phyloP scores from a whole-genome alignment of 1,139 yeast genomes.

The Candida tetrigidarum region DNA sequence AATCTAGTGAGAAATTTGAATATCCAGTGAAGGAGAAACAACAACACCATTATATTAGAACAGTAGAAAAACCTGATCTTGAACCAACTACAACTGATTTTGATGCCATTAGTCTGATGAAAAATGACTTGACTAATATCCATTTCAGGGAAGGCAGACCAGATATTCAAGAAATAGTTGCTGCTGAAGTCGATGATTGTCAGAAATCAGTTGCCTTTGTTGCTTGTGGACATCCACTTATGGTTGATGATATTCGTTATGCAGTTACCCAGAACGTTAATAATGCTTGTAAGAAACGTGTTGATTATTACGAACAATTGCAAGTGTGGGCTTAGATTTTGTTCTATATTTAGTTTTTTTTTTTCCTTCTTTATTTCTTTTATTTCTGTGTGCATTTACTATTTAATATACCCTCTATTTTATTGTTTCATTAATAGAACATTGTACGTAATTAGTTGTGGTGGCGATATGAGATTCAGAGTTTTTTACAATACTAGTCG shows the following conservation, averaged over 20 bases:
- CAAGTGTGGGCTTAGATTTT: slow-evolving; percentile 43
- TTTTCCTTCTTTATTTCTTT: background rate
- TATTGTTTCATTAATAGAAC: too few relatives aligned
- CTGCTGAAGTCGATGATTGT: slow-evolving; percentile 29
- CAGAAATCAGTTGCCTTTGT: slow-evolving; percentile 43
- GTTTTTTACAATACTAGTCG: too few relatives aligned
- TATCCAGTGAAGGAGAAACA: slow-evolving; percentile 9
- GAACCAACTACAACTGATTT: slow-evolving; percentile 3
- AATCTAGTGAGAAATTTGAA: background rate
- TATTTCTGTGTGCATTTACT: background rate
- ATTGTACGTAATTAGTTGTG: too few relatives aligned
- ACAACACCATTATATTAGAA: slow-evolving; percentile 14
- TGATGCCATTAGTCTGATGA: slow-evolving; percentile 15
- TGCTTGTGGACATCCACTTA: slow-evolving; percentile 55
- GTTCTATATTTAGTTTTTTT: background rate
- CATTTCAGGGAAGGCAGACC: slow-evolving; percentile 40
- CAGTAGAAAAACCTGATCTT: slow-evolving; percentile 12
- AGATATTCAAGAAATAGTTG: slow-evolving; percentile 28
- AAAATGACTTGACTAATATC: slow-evolving; percentile 29
- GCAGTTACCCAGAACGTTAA: slow-evolving; percentile 32
- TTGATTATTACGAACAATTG: slow-evolving; percentile 50
- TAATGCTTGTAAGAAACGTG: slow-evolving; percentile 28
- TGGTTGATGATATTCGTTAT: slow-evolving; percentile 54
- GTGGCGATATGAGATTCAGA: too few relatives aligned
- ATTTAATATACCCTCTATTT: too few relatives aligned